phyloP scores from a whole-genome alignment of 2,329 filamentous ascomycete genomes.

The Verticillium longisporum region DNA sequence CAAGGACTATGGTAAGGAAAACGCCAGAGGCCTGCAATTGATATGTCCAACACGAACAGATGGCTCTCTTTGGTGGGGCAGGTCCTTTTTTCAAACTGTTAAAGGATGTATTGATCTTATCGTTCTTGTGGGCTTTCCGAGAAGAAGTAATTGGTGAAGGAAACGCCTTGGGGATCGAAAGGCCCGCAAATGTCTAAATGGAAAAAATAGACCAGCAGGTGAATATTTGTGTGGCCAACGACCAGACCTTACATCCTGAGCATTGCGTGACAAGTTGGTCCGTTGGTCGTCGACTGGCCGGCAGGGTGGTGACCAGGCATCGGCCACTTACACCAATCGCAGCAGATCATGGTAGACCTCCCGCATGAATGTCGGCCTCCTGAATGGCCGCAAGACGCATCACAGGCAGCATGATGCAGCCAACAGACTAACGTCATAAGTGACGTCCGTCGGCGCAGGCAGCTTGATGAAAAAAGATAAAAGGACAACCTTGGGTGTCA shows the following conservation, averaged over 20 bases:
- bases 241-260: background rate
- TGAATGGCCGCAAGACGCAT: background rate
- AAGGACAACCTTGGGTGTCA: background rate
- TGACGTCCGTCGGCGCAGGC: background rate
- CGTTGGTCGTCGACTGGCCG: background rate
- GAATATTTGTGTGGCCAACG: background rate
- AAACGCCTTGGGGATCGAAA: background rate
- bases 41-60: no score
- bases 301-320: background rate
- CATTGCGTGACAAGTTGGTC: background rate
- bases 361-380: background rate
- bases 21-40: no score
- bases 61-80: no score
- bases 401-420: background rate
- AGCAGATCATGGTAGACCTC: background rate
- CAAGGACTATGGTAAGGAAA: no score
- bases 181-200: background rate
- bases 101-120: no score
- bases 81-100: no score
- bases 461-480: background rate
- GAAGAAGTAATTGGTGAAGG: no score
- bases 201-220: background rate
- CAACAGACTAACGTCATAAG: background rate
- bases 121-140: no score
- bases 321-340: background rate